These are phyloP conservation scores for Pichia sporocuriosa DNA, from an alignment of 805 yeast genomes.

Conservation along the genomic window DNA sequence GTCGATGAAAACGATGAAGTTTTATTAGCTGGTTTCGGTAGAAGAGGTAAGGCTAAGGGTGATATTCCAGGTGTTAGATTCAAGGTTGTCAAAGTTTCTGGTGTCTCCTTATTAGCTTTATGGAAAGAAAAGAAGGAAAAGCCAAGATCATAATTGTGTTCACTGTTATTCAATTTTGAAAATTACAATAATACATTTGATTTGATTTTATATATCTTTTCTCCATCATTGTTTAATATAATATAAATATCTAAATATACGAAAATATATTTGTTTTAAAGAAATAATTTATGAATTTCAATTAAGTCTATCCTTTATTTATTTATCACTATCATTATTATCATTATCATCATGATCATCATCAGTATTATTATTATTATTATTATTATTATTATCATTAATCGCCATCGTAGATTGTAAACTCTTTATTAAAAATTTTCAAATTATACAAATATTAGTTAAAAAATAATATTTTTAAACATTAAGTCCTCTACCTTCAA, in stretches of 20 bases:
- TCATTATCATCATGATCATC: no score
- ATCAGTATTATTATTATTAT: no score
- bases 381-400: no score
- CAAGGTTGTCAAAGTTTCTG: slow-evolving; percentile 99
- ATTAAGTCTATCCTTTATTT: no score
- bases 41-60: slow-evolving; percentile 99
- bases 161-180: slow-evolving; percentile 4
- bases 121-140: slow-evolving; percentile 99
- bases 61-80: slow-evolving; percentile 99
- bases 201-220: no score
- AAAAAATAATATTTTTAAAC: no score
- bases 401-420: no score
- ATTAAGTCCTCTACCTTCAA: slow-evolving; percentile 58
- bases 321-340: no score
- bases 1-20: slow-evolving; percentile 99
- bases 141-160: slow-evolving; percentile 84
- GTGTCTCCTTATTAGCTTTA: slow-evolving; percentile 98
- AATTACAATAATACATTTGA: no score
- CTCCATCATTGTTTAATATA: background rate
- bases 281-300: no score
- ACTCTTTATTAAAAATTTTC: no score
- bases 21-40: slow-evolving; percentile 99
- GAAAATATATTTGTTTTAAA: slow-evolving; percentile 1
- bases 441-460: no score
- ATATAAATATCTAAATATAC: background rate